Conservation (phyloP, 257 asterid genomes). For the Rehmannia glutinosa region DNA sequence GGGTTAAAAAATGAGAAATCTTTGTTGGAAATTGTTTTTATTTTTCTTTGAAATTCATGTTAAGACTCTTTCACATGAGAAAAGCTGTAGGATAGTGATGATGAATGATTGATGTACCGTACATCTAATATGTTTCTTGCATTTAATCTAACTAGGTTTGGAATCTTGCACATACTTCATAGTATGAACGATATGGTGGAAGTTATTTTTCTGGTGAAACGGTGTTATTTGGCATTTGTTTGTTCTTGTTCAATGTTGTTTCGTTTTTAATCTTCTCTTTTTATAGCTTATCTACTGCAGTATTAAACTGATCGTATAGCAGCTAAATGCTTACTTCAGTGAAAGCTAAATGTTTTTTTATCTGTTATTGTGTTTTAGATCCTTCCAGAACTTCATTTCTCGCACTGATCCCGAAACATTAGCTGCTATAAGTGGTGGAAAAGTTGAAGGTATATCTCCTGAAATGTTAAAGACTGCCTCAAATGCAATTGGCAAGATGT, state of each 20-base stretch:
- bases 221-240: background rate
- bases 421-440: conserved; percentile 70
- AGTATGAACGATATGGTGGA: background rate
- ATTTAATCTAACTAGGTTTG: background rate
- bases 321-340: background rate
- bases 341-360: conserved; percentile 13
- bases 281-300: conserved; percentile 1
- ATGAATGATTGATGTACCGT: background rate
- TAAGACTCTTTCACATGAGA: background rate
- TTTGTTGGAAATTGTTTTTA: no score
- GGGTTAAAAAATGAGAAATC: no score
- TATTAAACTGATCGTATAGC: conserved; percentile 2
- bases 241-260: background rate
- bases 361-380: conserved; percentile 38
- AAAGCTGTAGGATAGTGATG: conserved; percentile 5
- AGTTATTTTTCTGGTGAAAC: background rate
- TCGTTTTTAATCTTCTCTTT: background rate
- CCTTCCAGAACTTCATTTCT: conserved; percentile 80
- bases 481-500: conserved; percentile 66
- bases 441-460: conserved; percentile 70
- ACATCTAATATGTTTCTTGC: background rate
- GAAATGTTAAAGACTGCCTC: conserved; percentile 88
- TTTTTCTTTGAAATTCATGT: background rate
- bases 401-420: conserved; percentile 74
- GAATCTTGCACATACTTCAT: background rate